Base-by-base conservation (phyloP, 2,329 filamentous ascomycete species). In the Cryphonectria japonica region DNA sequence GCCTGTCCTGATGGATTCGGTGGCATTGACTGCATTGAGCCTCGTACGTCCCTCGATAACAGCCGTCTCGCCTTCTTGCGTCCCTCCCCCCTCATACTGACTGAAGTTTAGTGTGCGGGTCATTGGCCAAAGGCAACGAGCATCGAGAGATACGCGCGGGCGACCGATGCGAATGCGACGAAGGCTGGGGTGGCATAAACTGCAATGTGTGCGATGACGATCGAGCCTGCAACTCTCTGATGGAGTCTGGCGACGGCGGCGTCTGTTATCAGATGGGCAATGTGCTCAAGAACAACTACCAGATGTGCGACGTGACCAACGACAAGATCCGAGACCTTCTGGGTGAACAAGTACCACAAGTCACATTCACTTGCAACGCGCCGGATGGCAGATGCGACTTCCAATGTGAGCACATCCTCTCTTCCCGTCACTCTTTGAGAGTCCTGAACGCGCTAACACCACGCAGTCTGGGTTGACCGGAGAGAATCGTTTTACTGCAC, bases 271-370 rank as follows among this genome's bases (percentile, higher is more conserved):
- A 93, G 78, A 91, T 95, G 75, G 95, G 95, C 62, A 89, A 97
- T 75, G 91, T 97, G 14, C 91, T 98, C 74, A 94, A 96, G 76
- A 90, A 97, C 82, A 99, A 98, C 84, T 95, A 94, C 83, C 97
- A 99, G 82, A 96, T 97, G 84, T 99, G 96, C 83, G 93, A 97
- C 80, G 96, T 99, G 75, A 98, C 95, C 69, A 99, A 99, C 83
- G 89, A 90, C 80, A 96, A 97, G 84, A 99, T 99, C 78, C 85
- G 95, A 69, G 90, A 95, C 73, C 90, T 95, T 78, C 87, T 99
- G 65, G 93, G 94, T 76, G 91, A 92, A 61, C 89, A 94, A 81
- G 92, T 93, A 71, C 95, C 96, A 0, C 93, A 99, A 80, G 96
- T 97, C 34, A 99, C 96, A 0, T 99, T 99, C 79, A 94, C 92